Evolutionary conservation across 306 rosid genomes (phyloP), one percentile per base, ranked within the genome.

Genomic region (Cicer yamashitae): DNA sequence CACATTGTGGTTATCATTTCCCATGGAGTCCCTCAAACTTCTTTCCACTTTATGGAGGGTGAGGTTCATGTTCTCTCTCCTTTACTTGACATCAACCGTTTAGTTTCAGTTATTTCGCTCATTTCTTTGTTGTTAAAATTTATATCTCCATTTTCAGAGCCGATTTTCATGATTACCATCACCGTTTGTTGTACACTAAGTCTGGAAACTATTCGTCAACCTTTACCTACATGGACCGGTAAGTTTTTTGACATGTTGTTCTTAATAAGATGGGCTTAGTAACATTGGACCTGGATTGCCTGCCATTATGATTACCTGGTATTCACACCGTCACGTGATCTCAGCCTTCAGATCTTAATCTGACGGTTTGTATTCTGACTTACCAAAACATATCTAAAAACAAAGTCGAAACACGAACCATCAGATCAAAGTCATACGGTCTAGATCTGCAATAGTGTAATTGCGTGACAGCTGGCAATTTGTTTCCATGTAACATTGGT

Each of bases 161-260:
- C 48, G 92, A 94, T 85, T 91, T 91, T 82, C 98, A 94, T 63
- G 98, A 94, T 88, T 94, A 94, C 75, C 98, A 94, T 77, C 98
- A 94, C 71, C 96, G 97, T 18, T 81, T 90, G 86, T 88, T 94
- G 53, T 94, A 87, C 76, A 91, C 96, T 40, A 91, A 94, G 85
- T 94, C 98, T 1, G 98, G 97, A 67, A 94, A 94, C 88, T 94
- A 94, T 84, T 90, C 98, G 1, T 94, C 98, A 48, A 94, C 98
- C 61, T 91, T 94, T 76, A 81, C 91, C 43, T 91, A 94, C 93
- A 91, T 91, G 98, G 94, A 94, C 78, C 22, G 96, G 98, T 89
- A 62, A 38, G 68, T 38, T 62, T 62, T n/a, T 38, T 39, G 13
- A 18, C 47, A 38, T 39, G 14, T 62, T 37, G 47, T 14, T 22